These are phyloP conservation scores for Trichoderma lentiforme DNA, from an alignment of 2,329 filamentous ascomycete genomes.

Conservation along the genomic window DNA sequence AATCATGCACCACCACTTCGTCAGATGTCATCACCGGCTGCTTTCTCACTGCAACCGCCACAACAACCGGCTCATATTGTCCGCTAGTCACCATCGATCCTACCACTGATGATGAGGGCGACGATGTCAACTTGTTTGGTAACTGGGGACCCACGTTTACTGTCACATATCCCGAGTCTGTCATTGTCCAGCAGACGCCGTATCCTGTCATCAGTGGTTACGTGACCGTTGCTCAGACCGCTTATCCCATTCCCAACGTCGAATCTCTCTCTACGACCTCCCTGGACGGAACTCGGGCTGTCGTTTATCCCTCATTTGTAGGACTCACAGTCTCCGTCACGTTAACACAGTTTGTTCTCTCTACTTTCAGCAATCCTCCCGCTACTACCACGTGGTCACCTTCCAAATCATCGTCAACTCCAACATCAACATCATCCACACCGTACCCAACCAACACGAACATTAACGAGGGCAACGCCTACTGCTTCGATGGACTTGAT, in stretches of 20 bases:
- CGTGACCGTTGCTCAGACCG: not conserved
- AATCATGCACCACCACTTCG: not conserved
- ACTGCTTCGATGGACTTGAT: not conserved
- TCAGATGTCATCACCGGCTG: not conserved
- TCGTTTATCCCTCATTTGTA: not conserved
- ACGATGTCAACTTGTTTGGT: not conserved
- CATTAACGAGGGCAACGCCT: not conserved
- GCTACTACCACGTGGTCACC: not conserved
- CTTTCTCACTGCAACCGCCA: not conserved
- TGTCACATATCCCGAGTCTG: fast-evolving
- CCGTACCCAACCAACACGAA: not conserved
- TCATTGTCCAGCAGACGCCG: not conserved
- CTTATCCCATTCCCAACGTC: not conserved
- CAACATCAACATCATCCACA: not conserved
- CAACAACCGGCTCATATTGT: not conserved
- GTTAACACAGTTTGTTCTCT: not conserved
- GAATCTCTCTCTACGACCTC: not conserved
- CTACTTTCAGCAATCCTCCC: not conserved
- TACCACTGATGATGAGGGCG: not conserved
- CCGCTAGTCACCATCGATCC: not conserved
- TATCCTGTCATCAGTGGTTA: not conserved
- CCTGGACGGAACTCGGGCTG: not conserved
- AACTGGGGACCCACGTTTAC: not conserved
- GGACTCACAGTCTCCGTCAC: not conserved
- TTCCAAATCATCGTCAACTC: not conserved